A percentile compares a stretch with the other conserved stretches of the same genome.
phyloP scores from a whole-genome alignment of 2,329 filamentous ascomycete species.

The Arthrobotrys pseudoclavata region DNA sequence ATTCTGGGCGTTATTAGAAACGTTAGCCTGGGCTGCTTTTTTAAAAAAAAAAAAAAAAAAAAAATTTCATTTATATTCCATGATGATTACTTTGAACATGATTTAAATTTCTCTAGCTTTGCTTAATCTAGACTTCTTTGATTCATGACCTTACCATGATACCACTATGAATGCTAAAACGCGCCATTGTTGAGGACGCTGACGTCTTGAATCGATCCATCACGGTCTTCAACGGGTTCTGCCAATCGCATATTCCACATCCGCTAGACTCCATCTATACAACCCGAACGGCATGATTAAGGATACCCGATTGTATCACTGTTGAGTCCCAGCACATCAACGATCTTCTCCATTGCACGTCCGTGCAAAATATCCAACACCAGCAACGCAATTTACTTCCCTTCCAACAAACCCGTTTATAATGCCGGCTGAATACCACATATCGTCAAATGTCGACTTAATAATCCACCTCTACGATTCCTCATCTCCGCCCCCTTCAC shows the following conservation, averaged over 20 bases:
- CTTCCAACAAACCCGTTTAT: background rate
- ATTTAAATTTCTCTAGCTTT: constrained; percentile 4
- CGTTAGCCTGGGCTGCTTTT: constrained; percentile 13
- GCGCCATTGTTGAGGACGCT: background rate
- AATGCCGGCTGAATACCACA: constrained; percentile 29
- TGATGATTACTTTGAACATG: background rate
- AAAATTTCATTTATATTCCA: background rate
- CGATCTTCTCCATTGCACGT: background rate
- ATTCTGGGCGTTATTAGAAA: constrained; percentile 48
- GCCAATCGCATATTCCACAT: background rate
- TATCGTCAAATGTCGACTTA: constrained; percentile 38
- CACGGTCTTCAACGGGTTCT: background rate
- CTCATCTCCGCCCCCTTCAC: background rate
- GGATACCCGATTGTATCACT: background rate
- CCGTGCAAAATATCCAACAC: constrained; percentile 28
- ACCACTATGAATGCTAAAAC: background rate
- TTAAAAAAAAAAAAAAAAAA: background rate
- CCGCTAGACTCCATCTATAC: background rate
- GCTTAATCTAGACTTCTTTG: background rate
- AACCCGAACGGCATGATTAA: background rate
- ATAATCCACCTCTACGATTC: constrained; percentile 34
- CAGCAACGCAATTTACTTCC: constrained; percentile 27
- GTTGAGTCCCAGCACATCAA: background rate
- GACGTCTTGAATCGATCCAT: background rate
- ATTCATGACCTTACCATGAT: constrained; percentile 14